Evolutionary conservation across 176 grass and related monocot genomes (phyloP), one percentile per base, ranked within the genome.

Genomic region (Triticum timopheevii): DNA sequence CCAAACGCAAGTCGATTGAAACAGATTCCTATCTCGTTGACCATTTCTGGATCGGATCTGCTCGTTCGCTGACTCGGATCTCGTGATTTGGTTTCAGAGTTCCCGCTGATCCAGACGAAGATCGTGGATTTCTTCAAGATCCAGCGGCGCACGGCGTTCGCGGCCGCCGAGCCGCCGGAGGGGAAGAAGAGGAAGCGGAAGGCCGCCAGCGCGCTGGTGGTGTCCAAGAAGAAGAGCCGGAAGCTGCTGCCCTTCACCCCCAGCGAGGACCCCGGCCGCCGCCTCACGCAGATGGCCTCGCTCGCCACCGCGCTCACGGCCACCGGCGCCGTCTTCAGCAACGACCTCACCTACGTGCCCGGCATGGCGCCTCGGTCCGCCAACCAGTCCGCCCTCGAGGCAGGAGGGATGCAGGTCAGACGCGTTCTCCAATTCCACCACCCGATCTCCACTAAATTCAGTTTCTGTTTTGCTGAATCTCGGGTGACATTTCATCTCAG

Each of bases 71-170:
- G 36, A 77, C 5, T 76, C 23, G 10, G 38, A 22, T 65, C 19
- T 73, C 25, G 24, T 33, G 2, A 4, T 27, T 10, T 22, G 3
- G 0, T 0, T 39, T 52, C 90, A 99, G 97, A 94, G 79, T 99
- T 96, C 73, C 92, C 94, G 64, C 85, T 96, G 39, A 72, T 96
- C 44, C 97, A 96, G 84, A 99, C 90, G 0, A 99, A 94, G 90
- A 96, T 99, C 69, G 90, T 96, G 23, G 92, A 99, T 77, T 99
- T 99, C 89, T 99, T 99, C 90, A 92, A 92, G 88, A 99, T 99
- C 87, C 89, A 94, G 66, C 82, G 94, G 19, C 23, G n/a, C 3
- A 68, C 86, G 27, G 73, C 68, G 3, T 20, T 42, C 0, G 68
- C n/a, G 69, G 20, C n/a, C 3, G 1, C 42, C 0, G 87, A 85